Conservation (phyloP, 2,329 filamentous ascomycete genomes). For the Keithomyces neogunnii region DNA sequence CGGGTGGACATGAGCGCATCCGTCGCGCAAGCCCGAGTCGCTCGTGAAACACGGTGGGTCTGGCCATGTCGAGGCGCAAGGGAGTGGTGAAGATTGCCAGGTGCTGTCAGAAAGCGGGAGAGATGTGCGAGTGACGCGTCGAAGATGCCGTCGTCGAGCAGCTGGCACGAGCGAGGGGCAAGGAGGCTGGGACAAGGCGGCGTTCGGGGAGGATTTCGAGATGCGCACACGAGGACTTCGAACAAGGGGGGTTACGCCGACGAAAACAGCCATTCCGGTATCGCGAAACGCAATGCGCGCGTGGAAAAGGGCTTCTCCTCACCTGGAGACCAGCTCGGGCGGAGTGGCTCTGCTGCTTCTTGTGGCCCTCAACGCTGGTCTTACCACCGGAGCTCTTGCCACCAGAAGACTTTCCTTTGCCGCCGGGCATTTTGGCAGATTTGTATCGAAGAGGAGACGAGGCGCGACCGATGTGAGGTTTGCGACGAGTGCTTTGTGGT, state of each 20-base stretch:
- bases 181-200: neutral
- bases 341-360: slow-evolving; percentile 93
- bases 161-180: slow-evolving; percentile 1
- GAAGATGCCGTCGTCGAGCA: neutral
- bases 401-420: slow-evolving; percentile 88
- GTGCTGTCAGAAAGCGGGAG: neutral
- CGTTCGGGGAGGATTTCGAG: slow-evolving; percentile 13
- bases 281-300: slow-evolving; percentile 2
- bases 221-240: slow-evolving; percentile 9
- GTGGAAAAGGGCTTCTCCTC: slow-evolving; percentile 25
- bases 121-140: slow-evolving; percentile 10
- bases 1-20: neutral
- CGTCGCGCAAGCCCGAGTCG: neutral
- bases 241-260: neutral
- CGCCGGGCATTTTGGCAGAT: slow-evolving; percentile 54
- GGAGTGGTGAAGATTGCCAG: neutral
- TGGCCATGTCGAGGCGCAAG: neutral
- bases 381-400: slow-evolving; percentile 84
- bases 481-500: neutral
- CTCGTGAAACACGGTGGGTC: neutral
- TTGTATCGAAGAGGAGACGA: slow-evolving; percentile 1
- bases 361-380: slow-evolving; percentile 54
- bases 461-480: neutral
- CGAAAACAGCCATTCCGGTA: neutral
- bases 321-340: slow-evolving; percentile 94